Percentiles rank a stretch among this genome's conserved stretches.
phyloP scores from a whole-genome alignment of 805 yeast genomes.

The Zygoascus ofunaensis region DNA sequence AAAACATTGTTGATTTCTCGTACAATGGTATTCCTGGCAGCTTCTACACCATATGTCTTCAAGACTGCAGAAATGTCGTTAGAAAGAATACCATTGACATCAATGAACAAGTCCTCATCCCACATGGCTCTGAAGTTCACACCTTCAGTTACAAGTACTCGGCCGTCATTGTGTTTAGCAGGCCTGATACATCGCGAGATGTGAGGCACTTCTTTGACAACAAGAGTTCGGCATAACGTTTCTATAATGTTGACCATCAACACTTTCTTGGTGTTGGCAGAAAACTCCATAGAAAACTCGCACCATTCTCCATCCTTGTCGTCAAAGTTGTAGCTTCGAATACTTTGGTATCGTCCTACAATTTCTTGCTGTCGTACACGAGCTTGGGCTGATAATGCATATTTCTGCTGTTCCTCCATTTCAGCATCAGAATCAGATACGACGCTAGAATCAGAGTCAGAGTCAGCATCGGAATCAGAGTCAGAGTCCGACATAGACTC shows the following conservation, averaged over 20 bases:
- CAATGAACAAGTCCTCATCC: slow-evolving; percentile 90
- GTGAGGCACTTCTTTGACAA: slow-evolving; percentile 82
- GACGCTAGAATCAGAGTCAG: slow-evolving; percentile 37
- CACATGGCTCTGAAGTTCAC: slow-evolving; percentile 97
- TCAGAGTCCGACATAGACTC: slow-evolving; percentile 16
- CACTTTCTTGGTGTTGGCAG: slow-evolving; percentile 81
- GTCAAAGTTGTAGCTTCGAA: slow-evolving; percentile 80
- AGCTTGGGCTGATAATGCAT: slow-evolving; percentile 32
- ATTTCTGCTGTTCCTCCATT: slow-evolving; percentile 18
- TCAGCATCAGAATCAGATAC: slow-evolving; percentile 37
- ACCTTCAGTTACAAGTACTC: slow-evolving; percentile 87
- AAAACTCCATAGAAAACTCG: slow-evolving; percentile 73
- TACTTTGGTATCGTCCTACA: slow-evolving; percentile 58
- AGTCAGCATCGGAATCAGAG: too few relatives aligned
- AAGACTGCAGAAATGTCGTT: slow-evolving; percentile 90
- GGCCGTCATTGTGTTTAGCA: slow-evolving; percentile 47
- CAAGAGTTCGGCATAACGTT: slow-evolving; percentile 78
- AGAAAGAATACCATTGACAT: slow-evolving; percentile 80
- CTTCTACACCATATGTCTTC: slow-evolving; percentile 94
- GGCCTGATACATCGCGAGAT: slow-evolving; percentile 94
- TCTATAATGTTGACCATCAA: slow-evolving; percentile 96
- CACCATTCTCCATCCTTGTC: slow-evolving; percentile 88
- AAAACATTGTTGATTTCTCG: slow-evolving; percentile 93
- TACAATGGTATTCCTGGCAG: slow-evolving; percentile 95
- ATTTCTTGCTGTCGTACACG: slow-evolving; percentile 81